Conservation (phyloP, 768 basidiomycete genomes). For the Agrocybe praecox region DNA sequence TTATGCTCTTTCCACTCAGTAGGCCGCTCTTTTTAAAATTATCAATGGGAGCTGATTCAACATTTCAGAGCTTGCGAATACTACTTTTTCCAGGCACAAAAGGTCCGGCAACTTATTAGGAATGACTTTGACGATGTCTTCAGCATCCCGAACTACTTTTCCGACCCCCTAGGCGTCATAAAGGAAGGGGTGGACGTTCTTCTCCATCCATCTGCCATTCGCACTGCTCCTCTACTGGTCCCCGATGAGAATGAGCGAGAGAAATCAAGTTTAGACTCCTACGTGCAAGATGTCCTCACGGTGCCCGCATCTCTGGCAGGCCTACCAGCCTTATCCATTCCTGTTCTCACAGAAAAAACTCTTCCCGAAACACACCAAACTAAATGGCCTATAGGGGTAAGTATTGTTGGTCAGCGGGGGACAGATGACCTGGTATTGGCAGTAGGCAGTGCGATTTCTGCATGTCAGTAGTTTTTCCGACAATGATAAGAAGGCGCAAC, state of each 20-base stretch:
- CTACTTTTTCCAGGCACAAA: conserved; percentile 92
- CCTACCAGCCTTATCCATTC: conserved; percentile 80
- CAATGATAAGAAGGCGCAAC: background rate
- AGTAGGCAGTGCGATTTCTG: conserved; percentile 43
- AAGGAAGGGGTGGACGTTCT: conserved; percentile 70
- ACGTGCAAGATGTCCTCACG: conserved; percentile 90
- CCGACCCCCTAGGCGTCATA: conserved; percentile 13
- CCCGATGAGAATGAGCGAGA: conserved; percentile 9
- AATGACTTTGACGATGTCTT: conserved; percentile 78
- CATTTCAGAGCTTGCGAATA: conserved; percentile 88
- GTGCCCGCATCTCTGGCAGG: conserved; percentile 93
- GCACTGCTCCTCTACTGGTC: conserved; percentile 71
- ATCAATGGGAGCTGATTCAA: background rate
- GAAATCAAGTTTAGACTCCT: conserved; percentile 47
- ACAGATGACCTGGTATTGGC: conserved; percentile 59
- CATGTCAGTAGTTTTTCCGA: background rate
- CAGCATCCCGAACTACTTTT: conserved; percentile 52
- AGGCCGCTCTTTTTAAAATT: conserved; percentile 28
- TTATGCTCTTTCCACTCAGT: conserved; percentile 92
- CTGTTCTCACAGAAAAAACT: conserved; percentile 26
- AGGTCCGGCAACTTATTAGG: conserved; percentile 71
- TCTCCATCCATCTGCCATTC: conserved; percentile 85
- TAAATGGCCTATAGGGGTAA: conserved; percentile 84
- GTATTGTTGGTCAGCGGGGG: conserved; percentile 90
- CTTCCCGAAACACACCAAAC: conserved; percentile 35